Conservation (phyloP, 2,329 filamentous ascomycete genomes). For the Aureobasidium sp. region DNA sequence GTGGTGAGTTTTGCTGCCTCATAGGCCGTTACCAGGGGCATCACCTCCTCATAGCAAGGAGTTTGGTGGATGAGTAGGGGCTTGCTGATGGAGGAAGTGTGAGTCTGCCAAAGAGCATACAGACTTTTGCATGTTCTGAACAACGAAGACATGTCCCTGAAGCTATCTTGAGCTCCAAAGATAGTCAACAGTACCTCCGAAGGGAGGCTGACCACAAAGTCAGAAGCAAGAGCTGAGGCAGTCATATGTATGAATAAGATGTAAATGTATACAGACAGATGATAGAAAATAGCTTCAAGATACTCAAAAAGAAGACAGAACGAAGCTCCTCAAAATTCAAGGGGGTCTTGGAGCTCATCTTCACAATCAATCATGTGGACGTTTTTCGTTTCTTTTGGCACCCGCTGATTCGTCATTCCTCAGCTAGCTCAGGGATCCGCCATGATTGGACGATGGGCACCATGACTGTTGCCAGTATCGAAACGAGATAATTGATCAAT, state of each 20-base stretch:
- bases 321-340: too few species aligned
- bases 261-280: background rate
- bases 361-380: background rate
- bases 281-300: background rate
- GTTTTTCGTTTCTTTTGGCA: conserved; percentile 4
- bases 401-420: background rate
- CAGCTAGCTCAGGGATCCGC: background rate
- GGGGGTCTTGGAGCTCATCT: background rate
- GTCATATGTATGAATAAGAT: background rate
- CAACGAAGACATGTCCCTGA: background rate
- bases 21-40: background rate
- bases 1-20: background rate
- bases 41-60: background rate
- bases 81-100: background rate
- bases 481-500: background rate
- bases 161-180: conserved; percentile 7
- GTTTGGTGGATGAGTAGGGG: background rate
- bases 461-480: background rate
- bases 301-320: background rate
- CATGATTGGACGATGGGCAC: background rate
- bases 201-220: background rate
- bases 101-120: background rate
- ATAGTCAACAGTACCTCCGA: background rate
- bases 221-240: background rate
- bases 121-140: conserved; percentile 1